Percentiles rank a stretch among this genome's conserved stretches.
phyloP scores from a whole-genome alignment of 2,329 filamentous ascomycete genomes.

The Fusarium irregulare region DNA sequence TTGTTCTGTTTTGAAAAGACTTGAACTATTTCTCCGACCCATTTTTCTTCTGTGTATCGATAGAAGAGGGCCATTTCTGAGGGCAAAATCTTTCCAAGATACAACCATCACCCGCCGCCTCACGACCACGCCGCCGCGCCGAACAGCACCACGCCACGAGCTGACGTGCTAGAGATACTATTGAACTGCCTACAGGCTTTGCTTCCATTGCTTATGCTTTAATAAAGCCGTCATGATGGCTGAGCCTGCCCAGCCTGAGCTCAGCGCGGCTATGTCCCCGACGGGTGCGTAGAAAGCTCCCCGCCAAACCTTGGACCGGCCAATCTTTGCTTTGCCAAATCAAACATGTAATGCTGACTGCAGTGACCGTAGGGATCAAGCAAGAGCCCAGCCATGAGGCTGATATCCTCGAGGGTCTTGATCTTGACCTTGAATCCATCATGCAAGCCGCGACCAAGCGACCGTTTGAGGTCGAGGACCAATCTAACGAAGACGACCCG shows the following conservation, averaged over 20 bases:
- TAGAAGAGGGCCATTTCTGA: slow-evolving; percentile 23
- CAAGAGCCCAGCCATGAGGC: slow-evolving; percentile 55
- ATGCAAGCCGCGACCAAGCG: slow-evolving; percentile 54
- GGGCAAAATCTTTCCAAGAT: slow-evolving; percentile 55
- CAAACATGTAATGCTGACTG: slow-evolving; percentile 42
- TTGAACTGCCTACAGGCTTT: slow-evolving; percentile 9
- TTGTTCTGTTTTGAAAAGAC: slow-evolving; percentile 25
- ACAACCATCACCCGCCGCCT: slow-evolving; percentile 47
- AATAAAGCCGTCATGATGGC: slow-evolving; percentile 54
- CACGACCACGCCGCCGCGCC: slow-evolving; percentile 38
- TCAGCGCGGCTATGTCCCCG: slow-evolving; percentile 49
- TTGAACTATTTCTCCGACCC: slow-evolving; percentile 39
- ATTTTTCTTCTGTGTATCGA: slow-evolving; percentile 55
- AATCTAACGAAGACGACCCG: slow-evolving; percentile 44
- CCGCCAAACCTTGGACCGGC: slow-evolving; percentile 23
- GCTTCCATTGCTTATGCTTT: slow-evolving; percentile 38
- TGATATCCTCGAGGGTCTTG: slow-evolving; percentile 50
- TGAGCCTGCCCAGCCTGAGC: slow-evolving; percentile 54
- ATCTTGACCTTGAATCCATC: slow-evolving; percentile 51
- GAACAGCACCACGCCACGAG: slow-evolving; percentile 35
- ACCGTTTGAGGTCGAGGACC: slow-evolving; percentile 52
- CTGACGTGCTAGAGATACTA: slow-evolving; percentile 29
- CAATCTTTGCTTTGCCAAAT: slow-evolving; percentile 14
- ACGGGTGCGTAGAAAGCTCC: slow-evolving; percentile 49
- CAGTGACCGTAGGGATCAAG: slow-evolving; percentile 51